Evolutionary conservation across 2,329 filamentous ascomycete genomes (phyloP).

Genomic region (Sporothrix mexicana): DNA sequence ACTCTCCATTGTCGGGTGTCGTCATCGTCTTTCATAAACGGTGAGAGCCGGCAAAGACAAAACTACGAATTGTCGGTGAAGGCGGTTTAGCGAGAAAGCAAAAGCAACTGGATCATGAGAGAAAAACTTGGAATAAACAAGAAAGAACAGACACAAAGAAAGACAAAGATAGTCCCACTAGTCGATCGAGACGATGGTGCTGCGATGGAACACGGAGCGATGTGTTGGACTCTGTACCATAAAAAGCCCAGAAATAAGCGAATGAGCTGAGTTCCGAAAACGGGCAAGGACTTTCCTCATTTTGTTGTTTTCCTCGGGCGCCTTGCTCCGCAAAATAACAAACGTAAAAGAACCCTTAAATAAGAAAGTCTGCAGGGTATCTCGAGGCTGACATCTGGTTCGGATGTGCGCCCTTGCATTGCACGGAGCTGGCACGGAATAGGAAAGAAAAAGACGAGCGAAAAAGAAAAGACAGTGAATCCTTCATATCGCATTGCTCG

Average conservation of each 20-base stretch:
- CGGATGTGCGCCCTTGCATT: neutral
- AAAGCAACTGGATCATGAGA: neutral
- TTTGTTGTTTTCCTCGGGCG: neutral
- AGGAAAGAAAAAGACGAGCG: neutral
- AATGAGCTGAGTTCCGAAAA: neutral
- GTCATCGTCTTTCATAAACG: neutral
- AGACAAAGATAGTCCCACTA: neutral
- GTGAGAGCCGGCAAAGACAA: neutral
- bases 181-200: neutral
- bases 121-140: neutral
- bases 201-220: neutral
- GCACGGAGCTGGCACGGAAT: neutral
- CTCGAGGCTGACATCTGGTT: neutral
- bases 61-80: constrained; percentile 23
- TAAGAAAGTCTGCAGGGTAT: neutral
- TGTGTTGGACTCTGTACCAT: neutral
- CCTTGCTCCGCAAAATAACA: neutral
- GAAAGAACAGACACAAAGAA: neutral
- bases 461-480: neutral
- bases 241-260: neutral
- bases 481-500: neutral
- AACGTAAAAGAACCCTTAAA: neutral
- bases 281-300: neutral
- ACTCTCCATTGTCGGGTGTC: neutral
- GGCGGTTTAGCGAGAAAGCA: neutral